Percentiles rank a stretch among this genome's conserved stretches.
phyloP scores from a whole-genome alignment of 2,329 filamentous ascomycete species.

The Amesomyces nigricolor region DNA sequence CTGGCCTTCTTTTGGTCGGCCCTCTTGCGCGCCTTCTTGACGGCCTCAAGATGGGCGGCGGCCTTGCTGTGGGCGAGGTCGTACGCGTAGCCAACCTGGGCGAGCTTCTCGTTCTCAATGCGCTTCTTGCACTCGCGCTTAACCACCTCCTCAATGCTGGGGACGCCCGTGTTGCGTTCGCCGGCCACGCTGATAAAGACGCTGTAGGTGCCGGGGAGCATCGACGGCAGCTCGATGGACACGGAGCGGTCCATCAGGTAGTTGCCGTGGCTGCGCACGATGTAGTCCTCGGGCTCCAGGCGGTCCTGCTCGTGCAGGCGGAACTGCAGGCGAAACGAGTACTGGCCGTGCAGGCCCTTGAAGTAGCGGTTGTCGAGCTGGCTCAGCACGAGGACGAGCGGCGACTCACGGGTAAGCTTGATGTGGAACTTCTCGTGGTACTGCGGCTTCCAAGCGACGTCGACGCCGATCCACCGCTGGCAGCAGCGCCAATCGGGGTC shows the following conservation, averaged over 20 bases:
- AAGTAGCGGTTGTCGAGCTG: conserved; percentile 56
- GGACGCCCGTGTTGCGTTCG: conserved; percentile 45
- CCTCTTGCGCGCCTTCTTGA: conserved; percentile 46
- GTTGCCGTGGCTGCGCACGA: conserved; percentile 48
- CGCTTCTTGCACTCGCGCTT: conserved; percentile 55
- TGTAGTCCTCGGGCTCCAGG: conserved; percentile 43
- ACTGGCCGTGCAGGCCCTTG: conserved; percentile 51
- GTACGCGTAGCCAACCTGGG: conserved; percentile 63
- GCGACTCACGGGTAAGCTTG: conserved; percentile 42
- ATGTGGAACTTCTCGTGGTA: conserved; percentile 54
- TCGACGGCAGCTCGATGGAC: conserved; percentile 64
- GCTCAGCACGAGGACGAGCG: conserved; percentile 50
- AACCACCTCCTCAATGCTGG: conserved; percentile 61
- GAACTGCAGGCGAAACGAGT: conserved; percentile 49
- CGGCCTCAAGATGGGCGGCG: conserved; percentile 31
- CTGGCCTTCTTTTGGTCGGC: conserved; percentile 44
- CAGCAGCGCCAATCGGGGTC: conserved; percentile 49
- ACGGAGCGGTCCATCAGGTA: conserved; percentile 66
- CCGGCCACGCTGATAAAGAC: conserved; percentile 72
- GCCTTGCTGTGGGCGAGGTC: conserved; percentile 64
- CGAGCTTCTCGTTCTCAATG: conserved; percentile 72
- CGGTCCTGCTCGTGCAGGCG: conserved; percentile 45
- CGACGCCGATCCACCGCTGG: conserved; percentile 37
- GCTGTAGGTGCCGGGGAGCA: conserved; percentile 69
- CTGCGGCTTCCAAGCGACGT: conserved; percentile 51